Evolutionary conservation across 73 alveolate species (phyloP), one percentile per base, ranked within the genome.

Genomic region (Symbiodinium pilosum): DNA sequence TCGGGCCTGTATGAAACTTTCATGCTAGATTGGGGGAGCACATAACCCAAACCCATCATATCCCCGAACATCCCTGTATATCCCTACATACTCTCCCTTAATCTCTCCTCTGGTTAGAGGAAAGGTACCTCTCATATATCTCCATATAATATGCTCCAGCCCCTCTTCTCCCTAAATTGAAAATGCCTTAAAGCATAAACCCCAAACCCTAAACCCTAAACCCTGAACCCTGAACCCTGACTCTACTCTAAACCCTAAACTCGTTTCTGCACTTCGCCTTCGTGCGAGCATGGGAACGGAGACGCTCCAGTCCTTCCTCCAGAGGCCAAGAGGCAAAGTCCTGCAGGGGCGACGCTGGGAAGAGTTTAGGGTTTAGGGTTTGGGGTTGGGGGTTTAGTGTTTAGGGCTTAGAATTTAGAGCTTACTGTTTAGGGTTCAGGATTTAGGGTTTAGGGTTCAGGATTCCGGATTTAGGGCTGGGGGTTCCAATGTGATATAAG

Each of bases 231-330:
- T 20, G 21, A 56, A 59, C 77, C 95, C 86, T 88, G 40, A 68
- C 75, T 24, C 51, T 56, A 59, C 8, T 14, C 40, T 32, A 69
- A 69, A 32, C 84, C 40, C 40, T n/a, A 32, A 69, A 71, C 84
- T 16, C 21, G n/a, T 30, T 32, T 6, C 43, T 4, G 16, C 11
- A 64, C 38, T 0, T 42, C 16, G 85, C 43, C 85, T 71, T 36
- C 85, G 44, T 36, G 11, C 85, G 43, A 28, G 85, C 85, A 81
- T 71, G 43, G 24, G 40, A 43, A 12, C 97, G 71, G n/a, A 91
- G 54, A 20, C 87, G 71, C 30, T 91, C 97, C 83, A 91, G 81
- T 1, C 97, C 97, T 81, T 41, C 52, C 77, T 91, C 88, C 88
- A 91, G 20, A 1, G 97, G 97, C 97, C 97, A 91, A 12, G 54